These are phyloP conservation scores for Syzygium syzygioides DNA, from an alignment of 441 rosid genomes.

Conservation along the genomic window DNA sequence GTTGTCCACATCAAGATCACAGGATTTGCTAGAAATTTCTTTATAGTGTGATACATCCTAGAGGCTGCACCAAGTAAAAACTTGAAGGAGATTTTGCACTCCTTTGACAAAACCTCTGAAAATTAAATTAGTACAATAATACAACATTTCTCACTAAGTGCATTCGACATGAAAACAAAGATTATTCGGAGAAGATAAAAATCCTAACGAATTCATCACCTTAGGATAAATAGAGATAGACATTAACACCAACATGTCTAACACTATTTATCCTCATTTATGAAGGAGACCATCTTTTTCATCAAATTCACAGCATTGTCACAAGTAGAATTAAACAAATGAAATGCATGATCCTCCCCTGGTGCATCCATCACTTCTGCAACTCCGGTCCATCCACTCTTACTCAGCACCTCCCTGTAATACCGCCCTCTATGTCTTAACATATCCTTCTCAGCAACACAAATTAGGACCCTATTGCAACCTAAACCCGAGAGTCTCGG, in stretches of 20 bases:
- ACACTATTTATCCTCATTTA: not conserved
- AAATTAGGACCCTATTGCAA: not conserved
- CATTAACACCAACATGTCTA: not conserved
- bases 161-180: not conserved
- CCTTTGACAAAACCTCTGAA: not conserved
- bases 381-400: not conserved
- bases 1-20: not conserved
- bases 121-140: not conserved
- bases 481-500: not conserved
- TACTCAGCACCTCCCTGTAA: not conserved
- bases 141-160: not conserved
- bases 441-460: not conserved
- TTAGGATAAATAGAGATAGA: not conserved
- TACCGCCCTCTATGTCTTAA: not conserved
- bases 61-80: not conserved
- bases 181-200: not conserved
- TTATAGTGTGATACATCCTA: not conserved
- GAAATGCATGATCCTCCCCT: not conserved
- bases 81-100: not conserved
- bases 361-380: not conserved
- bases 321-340: not conserved
- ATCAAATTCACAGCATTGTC: not conserved
- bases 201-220: not conserved
- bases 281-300: not conserved
- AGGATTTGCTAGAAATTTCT: not conserved